phyloP scores from a whole-genome alignment of 225 moss, liverwort and hornwort genomes.

The Thuidium tamariscinum region DNA sequence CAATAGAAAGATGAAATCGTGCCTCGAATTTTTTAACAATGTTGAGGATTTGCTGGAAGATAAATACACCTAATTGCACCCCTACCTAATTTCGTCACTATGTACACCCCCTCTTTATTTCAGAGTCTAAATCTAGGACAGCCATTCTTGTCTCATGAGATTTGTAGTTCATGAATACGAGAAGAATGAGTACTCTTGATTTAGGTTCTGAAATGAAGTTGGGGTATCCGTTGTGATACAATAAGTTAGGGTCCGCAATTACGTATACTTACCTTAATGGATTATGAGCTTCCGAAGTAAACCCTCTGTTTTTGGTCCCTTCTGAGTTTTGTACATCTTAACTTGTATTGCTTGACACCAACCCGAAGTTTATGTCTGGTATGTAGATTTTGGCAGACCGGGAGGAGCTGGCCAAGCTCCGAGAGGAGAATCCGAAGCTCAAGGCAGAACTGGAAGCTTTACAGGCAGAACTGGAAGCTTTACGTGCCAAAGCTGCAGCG shows the following conservation, averaged over 20 bases:
- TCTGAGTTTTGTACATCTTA: neutral
- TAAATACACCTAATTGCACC: neutral
- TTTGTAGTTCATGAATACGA: neutral
- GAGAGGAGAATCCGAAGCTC: slow-evolving; percentile 36
- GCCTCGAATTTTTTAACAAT: neutral
- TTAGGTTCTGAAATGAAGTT: neutral
- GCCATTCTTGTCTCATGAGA: neutral
- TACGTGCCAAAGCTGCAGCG: slow-evolving; percentile 20
- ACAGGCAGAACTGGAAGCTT: slow-evolving; percentile 22
- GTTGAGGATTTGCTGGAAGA: neutral
- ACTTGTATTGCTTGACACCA: neutral
- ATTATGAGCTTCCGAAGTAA: neutral
- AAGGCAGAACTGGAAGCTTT: slow-evolving; percentile 28
- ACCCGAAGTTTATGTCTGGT: neutral
- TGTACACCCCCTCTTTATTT: neutral
- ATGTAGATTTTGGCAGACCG: slow-evolving; percentile 29
- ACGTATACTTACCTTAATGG: too few relatives aligned
- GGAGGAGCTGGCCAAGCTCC: slow-evolving; percentile 30
- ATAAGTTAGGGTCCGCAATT: neutral
- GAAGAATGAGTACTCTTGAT: neutral
- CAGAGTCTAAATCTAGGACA: too few relatives aligned
- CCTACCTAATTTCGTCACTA: too few relatives aligned
- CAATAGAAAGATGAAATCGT: neutral
- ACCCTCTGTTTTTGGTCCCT: neutral
- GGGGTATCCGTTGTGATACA: neutral